Evolutionary conservation across 192 early-diverging fungal species (phyloP), one percentile per base, ranked within the genome.

Genomic region (Umbelopsis vinacea): DNA sequence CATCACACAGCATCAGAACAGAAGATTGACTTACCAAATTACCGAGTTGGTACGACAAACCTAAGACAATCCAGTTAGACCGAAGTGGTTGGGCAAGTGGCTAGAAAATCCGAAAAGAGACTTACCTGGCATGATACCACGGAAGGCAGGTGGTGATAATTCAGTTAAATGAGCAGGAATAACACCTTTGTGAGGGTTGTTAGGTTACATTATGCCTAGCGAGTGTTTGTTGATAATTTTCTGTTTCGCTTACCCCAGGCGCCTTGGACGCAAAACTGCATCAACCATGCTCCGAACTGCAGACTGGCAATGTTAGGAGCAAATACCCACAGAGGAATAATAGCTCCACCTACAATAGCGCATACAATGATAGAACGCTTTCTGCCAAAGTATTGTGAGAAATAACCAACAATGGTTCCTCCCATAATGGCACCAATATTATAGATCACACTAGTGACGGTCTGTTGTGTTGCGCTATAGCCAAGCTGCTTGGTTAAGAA

Each of bases 131-230:
- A 93, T 88, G 3, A 88, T 83, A 15, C 86, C 86, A 11, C 92
- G 87, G 74, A 92, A 85, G 17, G 77, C 79, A 38, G 85, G 79
- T 24, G 92, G 92, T 46, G 89, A 87, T 37, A 93, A 75, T 57
- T 93, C 92, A 74, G 81, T 85, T 0, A 93, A 77, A 74, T 91
- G 88, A 9, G 82, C 87, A 9, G 92, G 91, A 71, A 93, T 84
- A 21, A 91, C 85, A 29, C 29, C 29, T 29, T n/a, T 29, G 29
- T 29, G 29, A 29, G 29, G 29, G 29, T 29, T 1, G 29, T 29
- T 29, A 29, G 29, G 29, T 29, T 29, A 29, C 29, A 29, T 29
- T 29, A 29, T 29, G 29, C 29, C 29, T 29, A 3, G 29, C 29
- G n/a, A 29, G 29, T 29, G 29, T 29, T 29, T 29, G 3, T 29